Evolutionary conservation across 2,329 filamentous ascomycete species (phyloP).

Genomic region (Talaromyces marneffei): DNA sequence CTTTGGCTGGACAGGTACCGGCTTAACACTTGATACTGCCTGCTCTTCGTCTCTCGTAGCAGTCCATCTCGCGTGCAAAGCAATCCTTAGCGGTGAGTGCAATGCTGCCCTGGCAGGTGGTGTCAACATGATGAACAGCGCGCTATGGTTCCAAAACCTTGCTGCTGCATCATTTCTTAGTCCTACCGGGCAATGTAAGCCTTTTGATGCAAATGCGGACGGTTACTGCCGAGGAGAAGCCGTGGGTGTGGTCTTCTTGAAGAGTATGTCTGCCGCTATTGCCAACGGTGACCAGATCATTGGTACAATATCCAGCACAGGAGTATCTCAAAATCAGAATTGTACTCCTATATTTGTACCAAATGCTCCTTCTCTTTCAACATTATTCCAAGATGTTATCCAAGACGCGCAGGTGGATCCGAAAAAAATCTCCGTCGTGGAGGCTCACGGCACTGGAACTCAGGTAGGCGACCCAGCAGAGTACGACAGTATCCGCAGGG

Average conservation of each 20-base stretch:
- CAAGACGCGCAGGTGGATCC: conserved; percentile 29
- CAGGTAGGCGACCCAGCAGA: conserved; percentile 24
- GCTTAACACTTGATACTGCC: conserved; percentile 43
- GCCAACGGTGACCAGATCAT: conserved; percentile 39
- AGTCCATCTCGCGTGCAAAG: conserved; percentile 30
- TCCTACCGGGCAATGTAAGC: conserved; percentile 48
- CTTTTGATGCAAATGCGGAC: conserved; percentile 41
- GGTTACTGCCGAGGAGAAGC: conserved; percentile 51
- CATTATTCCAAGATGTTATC: conserved; percentile 35
- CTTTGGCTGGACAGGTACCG: conserved; percentile 37
- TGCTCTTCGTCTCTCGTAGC: conserved; percentile 41
- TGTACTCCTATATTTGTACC: conserved; percentile 29
- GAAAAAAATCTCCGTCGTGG: conserved; percentile 26
- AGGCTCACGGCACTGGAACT: conserved; percentile 38
- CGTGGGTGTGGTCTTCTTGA: conserved; percentile 45
- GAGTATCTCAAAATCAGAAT: conserved; percentile 29
- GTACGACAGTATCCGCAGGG: conserved; percentile 19
- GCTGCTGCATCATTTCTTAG: conserved; percentile 46
- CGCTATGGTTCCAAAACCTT: conserved; percentile 29
- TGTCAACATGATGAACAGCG: conserved; percentile 25
- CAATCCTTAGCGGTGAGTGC: conserved; percentile 25
- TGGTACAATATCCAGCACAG: conserved; percentile 28
- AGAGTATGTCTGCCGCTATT: conserved; percentile 44
- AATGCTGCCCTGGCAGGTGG: conserved; percentile 23
- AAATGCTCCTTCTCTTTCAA: conserved; percentile 29